These are phyloP conservation scores for Acanthamoeba royreba DNA, from an alignment of 208 protist genomes.

Conservation along the genomic window DNA sequence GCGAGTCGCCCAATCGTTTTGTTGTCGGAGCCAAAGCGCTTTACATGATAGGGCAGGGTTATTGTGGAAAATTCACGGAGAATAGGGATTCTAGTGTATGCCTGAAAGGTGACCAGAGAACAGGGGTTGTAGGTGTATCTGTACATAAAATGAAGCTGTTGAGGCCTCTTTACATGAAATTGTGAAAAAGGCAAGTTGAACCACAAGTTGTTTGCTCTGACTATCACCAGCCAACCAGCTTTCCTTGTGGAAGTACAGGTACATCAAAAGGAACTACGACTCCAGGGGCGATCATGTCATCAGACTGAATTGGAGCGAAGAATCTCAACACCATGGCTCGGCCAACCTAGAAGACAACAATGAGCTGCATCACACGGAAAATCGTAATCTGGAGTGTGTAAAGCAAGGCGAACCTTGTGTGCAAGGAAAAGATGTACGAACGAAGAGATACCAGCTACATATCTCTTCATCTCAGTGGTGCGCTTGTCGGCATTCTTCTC, in stretches of 20 bases:
- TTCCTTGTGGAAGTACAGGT: neutral
- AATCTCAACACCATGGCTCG: neutral
- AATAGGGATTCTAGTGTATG: too few relatives aligned
- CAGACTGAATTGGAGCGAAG: neutral
- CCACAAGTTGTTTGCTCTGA: too few relatives aligned
- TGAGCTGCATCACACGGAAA: neutral
- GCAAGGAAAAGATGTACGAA: neutral
- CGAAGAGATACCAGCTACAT: neutral
- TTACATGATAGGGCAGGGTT: too few relatives aligned
- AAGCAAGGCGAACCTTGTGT: neutral
- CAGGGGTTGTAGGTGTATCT: too few relatives aligned
- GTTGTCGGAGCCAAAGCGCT: too few relatives aligned
- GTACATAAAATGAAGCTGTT: too few relatives aligned
- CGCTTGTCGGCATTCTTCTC: neutral
- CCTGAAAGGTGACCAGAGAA: too few relatives aligned
- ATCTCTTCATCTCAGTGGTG: neutral
- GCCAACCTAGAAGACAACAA: neutral
- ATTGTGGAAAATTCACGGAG: too few relatives aligned
- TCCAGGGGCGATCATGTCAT: neutral
- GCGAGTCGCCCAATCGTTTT: too few relatives aligned
- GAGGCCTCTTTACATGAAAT: too few relatives aligned
- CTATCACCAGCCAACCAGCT: neutral
- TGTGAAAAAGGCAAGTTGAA: too few relatives aligned
- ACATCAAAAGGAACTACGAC: neutral
- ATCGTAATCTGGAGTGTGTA: neutral